Evolutionary conservation across 192 early-diverging fungal genomes (phyloP).

Genomic region (Coemansia sp.): DNA sequence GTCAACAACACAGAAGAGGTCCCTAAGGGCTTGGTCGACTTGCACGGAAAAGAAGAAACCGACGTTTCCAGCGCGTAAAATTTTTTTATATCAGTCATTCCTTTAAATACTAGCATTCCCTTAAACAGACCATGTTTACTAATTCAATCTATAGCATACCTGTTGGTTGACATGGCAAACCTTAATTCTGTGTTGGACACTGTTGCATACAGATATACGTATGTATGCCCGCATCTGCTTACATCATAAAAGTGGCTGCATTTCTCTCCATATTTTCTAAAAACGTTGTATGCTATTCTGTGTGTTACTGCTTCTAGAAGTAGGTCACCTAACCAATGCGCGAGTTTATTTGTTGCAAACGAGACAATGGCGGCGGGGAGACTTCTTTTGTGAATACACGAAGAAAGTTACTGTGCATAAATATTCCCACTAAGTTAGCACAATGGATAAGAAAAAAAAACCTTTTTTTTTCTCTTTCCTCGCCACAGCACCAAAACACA

Average conservation of each 20-base stretch:
- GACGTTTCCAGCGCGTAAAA: not conserved
- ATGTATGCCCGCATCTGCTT: not conserved
- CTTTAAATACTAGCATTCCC: not conserved
- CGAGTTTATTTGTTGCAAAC: not conserved
- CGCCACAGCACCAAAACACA: not conserved
- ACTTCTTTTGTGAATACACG: not conserved
- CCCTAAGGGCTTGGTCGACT: conserved; percentile 20
- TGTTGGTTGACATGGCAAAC: too few relatives aligned
- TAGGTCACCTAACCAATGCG: not conserved
- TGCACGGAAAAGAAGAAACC: conserved; percentile 11
- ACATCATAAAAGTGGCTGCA: not conserved
- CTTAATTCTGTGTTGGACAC: too few relatives aligned
- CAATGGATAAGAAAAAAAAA: not conserved
- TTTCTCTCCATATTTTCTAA: not conserved
- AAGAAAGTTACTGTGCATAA: not conserved
- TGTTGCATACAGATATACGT: not conserved
- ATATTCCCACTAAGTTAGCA: not conserved
- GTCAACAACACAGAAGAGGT: conserved; percentile 26
- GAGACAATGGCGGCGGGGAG: not conserved
- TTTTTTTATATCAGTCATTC: not conserved
- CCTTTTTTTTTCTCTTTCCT: not conserved
- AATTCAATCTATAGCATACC: not conserved
- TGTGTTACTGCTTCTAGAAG: not conserved
- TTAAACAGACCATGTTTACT: not conserved
- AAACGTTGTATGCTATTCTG: not conserved